A percentile compares a stretch with the other conserved stretches of the same genome.
These are phyloP conservation scores for Aphanocladium album DNA, from an alignment of 2,329 filamentous ascomycete species.

Conservation along the genomic window DNA sequence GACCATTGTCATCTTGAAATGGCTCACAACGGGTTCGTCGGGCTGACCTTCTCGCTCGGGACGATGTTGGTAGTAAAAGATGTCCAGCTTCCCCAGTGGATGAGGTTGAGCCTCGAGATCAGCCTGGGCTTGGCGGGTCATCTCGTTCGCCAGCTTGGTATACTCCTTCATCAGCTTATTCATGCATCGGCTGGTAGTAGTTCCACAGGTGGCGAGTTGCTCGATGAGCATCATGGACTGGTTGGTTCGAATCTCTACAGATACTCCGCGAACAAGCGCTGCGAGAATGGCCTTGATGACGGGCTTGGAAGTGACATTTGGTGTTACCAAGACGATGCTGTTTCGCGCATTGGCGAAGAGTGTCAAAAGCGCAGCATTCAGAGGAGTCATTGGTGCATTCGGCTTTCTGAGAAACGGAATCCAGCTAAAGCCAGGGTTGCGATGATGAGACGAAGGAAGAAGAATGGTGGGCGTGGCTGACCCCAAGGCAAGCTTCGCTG, in stretches of 20 bases:
- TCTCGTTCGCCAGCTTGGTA: conserved; percentile 23
- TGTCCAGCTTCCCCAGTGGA: conserved; percentile 44
- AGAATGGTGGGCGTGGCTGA: conserved; percentile 51
- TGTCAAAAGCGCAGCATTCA: conserved; percentile 60
- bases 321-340: conserved; percentile 66
- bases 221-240: conserved; percentile 70
- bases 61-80: conserved; percentile 53
- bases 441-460: conserved; percentile 69
- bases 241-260: conserved; percentile 64
- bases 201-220: conserved; percentile 74
- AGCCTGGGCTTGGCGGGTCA: conserved; percentile 17
- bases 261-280: conserved; percentile 60
- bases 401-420: conserved; percentile 49
- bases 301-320: conserved; percentile 67
- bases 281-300: conserved; percentile 57
- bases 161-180: conserved; percentile 54
- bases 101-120: conserved; percentile 40
- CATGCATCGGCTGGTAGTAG: conserved; percentile 63
- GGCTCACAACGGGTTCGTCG: conserved; percentile 64
- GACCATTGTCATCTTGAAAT: conserved; percentile 72
- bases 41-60: conserved; percentile 23
- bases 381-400: conserved; percentile 56
- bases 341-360: conserved; percentile 53
- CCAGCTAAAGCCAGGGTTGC: conserved; percentile 58
- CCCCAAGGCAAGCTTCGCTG: conserved; percentile 20